Evolutionary conservation across 208 protist genomes (phyloP).

Genomic region (Acanthamoeba polyphaga): DNA sequence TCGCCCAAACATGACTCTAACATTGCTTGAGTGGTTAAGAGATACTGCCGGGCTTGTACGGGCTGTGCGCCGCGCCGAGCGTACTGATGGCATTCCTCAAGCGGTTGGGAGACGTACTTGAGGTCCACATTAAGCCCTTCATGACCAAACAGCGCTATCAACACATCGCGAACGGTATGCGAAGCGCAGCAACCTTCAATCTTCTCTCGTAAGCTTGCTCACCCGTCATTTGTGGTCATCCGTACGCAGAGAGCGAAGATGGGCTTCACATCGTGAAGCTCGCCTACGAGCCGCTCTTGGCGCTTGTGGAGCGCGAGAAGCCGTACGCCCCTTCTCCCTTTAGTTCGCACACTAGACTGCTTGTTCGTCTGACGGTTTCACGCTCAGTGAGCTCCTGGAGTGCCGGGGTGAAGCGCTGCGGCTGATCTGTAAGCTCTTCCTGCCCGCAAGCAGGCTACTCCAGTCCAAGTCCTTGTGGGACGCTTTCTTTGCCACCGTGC

Average conservation of each 20-base stretch:
- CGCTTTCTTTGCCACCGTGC: neutral
- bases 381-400: neutral
- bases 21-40: neutral
- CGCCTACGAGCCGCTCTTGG: neutral
- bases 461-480: neutral
- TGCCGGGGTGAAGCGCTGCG: neutral
- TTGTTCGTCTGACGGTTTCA: neutral
- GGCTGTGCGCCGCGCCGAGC: neutral
- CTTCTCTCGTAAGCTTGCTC: too few relatives aligned
- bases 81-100: neutral
- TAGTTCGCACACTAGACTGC: neutral
- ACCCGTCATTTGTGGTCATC: too few relatives aligned
- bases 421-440: neutral
- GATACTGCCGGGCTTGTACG: neutral
- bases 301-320: neutral
- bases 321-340: neutral
- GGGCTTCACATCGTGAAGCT: slow-evolving; percentile 2
- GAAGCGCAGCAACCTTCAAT: neutral
- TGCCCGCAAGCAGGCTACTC: neutral
- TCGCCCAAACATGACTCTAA: neutral
- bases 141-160: neutral
- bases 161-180: neutral
- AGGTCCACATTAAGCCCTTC: neutral
- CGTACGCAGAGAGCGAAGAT: neutral
- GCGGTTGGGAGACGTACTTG: neutral